Conservation (phyloP, 192 early-diverging fungal species). For the Thamnidium elegans region DNA sequence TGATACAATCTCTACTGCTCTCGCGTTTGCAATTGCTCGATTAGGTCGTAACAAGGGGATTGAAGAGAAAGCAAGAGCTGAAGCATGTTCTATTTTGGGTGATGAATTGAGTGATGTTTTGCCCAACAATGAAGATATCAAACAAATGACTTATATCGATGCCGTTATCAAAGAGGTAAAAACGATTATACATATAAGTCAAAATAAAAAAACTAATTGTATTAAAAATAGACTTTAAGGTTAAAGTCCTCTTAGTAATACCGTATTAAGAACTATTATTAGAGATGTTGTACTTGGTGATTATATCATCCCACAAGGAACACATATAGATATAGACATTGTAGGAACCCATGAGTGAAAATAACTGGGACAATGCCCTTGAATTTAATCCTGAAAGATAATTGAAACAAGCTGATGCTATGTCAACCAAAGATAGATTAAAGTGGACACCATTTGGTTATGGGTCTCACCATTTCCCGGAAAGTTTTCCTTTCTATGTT, state of each 20-base stretch:
- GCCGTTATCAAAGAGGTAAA: conserved; percentile 49
- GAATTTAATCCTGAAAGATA: conserved; percentile 55
- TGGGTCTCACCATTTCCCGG: conserved; percentile 60
- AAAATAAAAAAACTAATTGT: not conserved
- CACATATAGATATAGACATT: conserved; percentile 14
- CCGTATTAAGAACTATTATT: conserved; percentile 1
- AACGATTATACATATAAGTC: not conserved
- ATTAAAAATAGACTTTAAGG: conserved; percentile 2
- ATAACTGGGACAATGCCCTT: conserved; percentile 41
- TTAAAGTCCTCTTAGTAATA: conserved; percentile 9
- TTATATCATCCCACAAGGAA: conserved; percentile 23
- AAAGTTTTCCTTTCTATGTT: conserved; percentile 51
- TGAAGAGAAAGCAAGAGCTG: conserved; percentile 53
- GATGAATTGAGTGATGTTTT: conserved; percentile 47
- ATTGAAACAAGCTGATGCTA: conserved; percentile 8
- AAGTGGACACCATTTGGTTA: conserved; percentile 59
- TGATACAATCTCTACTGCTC: conserved; percentile 56
- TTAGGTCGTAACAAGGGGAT: conserved; percentile 48
- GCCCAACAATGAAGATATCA: conserved; percentile 48
- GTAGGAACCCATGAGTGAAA: conserved; percentile 12
- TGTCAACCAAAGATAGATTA: not conserved
- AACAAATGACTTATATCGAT: conserved; percentile 49
- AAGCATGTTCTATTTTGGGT: conserved; percentile 52
- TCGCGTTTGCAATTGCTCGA: conserved; percentile 45
- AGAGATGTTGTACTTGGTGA: conserved; percentile 24